phyloP scores from a whole-genome alignment of 352 stramenopile species.

The Globisporangium nagaii region DNA sequence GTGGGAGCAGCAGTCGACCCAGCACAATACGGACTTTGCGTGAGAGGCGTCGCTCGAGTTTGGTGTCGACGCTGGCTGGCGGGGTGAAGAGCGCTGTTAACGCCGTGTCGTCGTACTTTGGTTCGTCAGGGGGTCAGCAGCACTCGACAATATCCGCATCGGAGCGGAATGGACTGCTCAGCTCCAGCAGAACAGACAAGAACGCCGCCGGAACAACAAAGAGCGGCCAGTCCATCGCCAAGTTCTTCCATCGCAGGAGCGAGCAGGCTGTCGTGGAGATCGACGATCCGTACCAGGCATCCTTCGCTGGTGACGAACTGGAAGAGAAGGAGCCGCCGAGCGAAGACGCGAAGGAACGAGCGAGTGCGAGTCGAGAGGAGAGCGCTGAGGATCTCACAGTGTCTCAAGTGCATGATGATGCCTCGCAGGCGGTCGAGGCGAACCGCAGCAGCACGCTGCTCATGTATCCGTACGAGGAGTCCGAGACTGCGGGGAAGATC shows the following conservation, averaged over 20 bases:
- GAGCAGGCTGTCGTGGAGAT: constrained; percentile 8
- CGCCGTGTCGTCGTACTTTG: constrained; percentile 19
- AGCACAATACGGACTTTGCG: neutral
- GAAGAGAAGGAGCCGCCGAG: neutral
- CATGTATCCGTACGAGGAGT: constrained; percentile 60
- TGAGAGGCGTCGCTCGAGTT: constrained; percentile 12
- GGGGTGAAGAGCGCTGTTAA: constrained; percentile 24
- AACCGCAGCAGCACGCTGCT: constrained; percentile 19
- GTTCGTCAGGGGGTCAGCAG: too few relatives aligned
- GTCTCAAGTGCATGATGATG: neutral
- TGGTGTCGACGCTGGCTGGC: constrained; percentile 16
- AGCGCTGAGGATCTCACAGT: neutral
- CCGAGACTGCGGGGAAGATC: constrained; percentile 39
- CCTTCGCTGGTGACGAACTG: neutral
- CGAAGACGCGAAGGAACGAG: neutral
- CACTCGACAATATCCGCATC: neutral
- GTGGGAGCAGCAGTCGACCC: neutral
- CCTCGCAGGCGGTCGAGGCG: neutral
- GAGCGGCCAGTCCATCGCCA: constrained; percentile 6
- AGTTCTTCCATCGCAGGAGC: constrained; percentile 2
- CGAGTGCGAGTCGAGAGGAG: neutral
- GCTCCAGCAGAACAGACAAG: neutral
- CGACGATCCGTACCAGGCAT: constrained; percentile 6
- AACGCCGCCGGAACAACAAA: neutral
- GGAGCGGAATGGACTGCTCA: neutral